Percentiles rank a stretch among this genome's conserved stretches.
Conservation (phyloP, 169 alveolate genomes). For the Eimeria necatrix region DNA sequence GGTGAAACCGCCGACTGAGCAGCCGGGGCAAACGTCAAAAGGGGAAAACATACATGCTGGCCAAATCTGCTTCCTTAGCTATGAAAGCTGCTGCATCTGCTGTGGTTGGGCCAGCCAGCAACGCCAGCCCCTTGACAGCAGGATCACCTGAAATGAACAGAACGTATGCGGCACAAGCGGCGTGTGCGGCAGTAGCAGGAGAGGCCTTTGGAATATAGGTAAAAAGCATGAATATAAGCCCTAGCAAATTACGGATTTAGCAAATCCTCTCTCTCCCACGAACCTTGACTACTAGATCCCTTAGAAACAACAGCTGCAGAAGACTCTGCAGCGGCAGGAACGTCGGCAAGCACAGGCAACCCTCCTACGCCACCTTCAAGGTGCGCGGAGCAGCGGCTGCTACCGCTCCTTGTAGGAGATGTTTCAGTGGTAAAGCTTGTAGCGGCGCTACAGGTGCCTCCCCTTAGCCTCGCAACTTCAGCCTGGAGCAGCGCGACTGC, state of each 20-base stretch:
- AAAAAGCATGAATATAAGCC: background rate
- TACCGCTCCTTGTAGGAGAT: constrained; percentile 41
- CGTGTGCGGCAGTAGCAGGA: too few species aligned
- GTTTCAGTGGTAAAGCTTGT: background rate
- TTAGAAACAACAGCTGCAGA: background rate
- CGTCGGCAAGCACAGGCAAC: constrained; percentile 5
- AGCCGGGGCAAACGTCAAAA: background rate
- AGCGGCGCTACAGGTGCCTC: background rate
- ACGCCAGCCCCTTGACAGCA: background rate
- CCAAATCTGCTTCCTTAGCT: background rate
- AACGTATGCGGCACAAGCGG: background rate
- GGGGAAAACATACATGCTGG: background rate
- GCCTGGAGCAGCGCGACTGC: constrained; percentile 58
- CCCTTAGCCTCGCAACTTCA: background rate
- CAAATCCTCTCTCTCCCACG: background rate
- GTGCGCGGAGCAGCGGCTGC: constrained; percentile 50
- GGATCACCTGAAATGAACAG: constrained; percentile 27
- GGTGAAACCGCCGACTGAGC: background rate
- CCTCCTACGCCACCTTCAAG: background rate
- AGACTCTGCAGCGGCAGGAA: background rate
- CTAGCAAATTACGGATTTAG: background rate
- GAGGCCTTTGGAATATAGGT: too few species aligned
- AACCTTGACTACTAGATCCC: background rate
- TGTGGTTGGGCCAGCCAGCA: background rate
- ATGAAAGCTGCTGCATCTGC: background rate